Conservation (phyloP, 495 filamentous ascomycete genomes). For the Aspergillus cavernicola region DNA sequence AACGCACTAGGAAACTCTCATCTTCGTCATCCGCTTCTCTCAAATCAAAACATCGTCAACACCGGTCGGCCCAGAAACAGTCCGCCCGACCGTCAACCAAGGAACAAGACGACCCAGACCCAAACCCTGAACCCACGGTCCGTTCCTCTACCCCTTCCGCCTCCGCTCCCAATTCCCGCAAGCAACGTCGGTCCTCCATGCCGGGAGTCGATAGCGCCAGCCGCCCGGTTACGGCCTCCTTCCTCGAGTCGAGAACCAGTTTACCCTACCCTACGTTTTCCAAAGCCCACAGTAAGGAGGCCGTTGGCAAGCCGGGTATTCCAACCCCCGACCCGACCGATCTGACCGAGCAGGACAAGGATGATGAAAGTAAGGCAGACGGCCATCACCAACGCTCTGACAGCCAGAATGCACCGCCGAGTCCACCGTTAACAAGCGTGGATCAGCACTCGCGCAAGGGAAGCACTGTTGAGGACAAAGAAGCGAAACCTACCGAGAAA, state of each 20-base stretch:
- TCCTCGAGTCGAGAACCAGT: constrained; percentile 54
- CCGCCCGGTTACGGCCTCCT: constrained; percentile 37
- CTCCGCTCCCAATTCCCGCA: constrained; percentile 25
- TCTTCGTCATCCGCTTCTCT: constrained; percentile 26
- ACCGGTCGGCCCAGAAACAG: constrained; percentile 36
- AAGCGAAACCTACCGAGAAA: constrained; percentile 37
- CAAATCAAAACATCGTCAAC: constrained; percentile 31
- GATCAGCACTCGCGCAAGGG: constrained; percentile 47
- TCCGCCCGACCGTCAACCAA: constrained; percentile 43
- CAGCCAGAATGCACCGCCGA: constrained; percentile 51
- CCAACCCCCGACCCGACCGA: constrained; percentile 81
- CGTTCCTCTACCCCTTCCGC: constrained; percentile 37
- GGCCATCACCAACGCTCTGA: constrained; percentile 25
- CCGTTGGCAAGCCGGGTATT: constrained; percentile 63
- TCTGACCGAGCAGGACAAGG: constrained; percentile 51
- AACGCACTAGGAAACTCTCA: constrained; percentile 23
- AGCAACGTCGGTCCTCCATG: constrained; percentile 49
- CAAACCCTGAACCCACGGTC: constrained; percentile 26
- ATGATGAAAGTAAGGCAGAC: constrained; percentile 28
- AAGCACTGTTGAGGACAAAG: constrained; percentile 38
- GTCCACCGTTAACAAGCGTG: constrained; percentile 58
- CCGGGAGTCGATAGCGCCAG: constrained; percentile 42
- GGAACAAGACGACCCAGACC: constrained; percentile 35
- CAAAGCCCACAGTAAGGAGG: constrained; percentile 86
- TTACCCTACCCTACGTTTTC: constrained; percentile 82